A percentile compares a stretch with the other conserved stretches of the same genome.
Evolutionary conservation across 352 stramenopile species (phyloP).

Genomic region (Phytophthora cryptogea): DNA sequence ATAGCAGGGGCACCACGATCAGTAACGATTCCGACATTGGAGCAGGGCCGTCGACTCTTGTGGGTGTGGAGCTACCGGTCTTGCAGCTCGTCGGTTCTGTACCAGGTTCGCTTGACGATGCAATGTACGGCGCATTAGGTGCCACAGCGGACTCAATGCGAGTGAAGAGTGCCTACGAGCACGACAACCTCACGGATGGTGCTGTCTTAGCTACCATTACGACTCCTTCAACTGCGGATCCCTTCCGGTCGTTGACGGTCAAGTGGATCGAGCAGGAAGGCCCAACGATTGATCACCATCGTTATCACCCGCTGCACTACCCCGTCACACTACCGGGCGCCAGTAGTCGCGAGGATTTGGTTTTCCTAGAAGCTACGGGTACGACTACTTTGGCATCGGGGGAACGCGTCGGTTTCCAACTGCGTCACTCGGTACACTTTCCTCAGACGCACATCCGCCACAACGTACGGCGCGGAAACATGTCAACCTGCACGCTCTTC

Average conservation of each 20-base stretch:
- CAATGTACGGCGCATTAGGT: slow-evolving; percentile 56
- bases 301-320: slow-evolving; percentile 45
- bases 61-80: slow-evolving; percentile 37
- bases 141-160: slow-evolving; percentile 49
- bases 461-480: slow-evolving; percentile 45
- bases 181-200: slow-evolving; percentile 46
- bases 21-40: slow-evolving; percentile 26
- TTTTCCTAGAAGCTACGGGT: slow-evolving; percentile 61
- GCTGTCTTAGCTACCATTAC: slow-evolving; percentile 56
- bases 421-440: slow-evolving; percentile 71
- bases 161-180: slow-evolving; percentile 53
- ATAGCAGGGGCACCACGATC: slow-evolving; percentile 22
- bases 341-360: slow-evolving; percentile 56
- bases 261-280: slow-evolving; percentile 63
- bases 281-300: slow-evolving; percentile 35
- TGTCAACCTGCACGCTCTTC: slow-evolving; percentile 63
- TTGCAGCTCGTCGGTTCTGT: slow-evolving; percentile 54
- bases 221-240: slow-evolving; percentile 40
- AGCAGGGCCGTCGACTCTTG: slow-evolving; percentile 5
- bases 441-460: slow-evolving; percentile 40
- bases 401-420: slow-evolving; percentile 61
- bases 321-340: slow-evolving; percentile 36
- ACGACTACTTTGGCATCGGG: slow-evolving; percentile 46
- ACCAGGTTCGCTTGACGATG: slow-evolving; percentile 56
- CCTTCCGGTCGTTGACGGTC: slow-evolving; percentile 57